Evolutionary conservation across 2,329 filamentous ascomycete species (phyloP), one percentile per base, ranked within the genome.

Genomic region (Arthrobotrys sinensis): DNA sequence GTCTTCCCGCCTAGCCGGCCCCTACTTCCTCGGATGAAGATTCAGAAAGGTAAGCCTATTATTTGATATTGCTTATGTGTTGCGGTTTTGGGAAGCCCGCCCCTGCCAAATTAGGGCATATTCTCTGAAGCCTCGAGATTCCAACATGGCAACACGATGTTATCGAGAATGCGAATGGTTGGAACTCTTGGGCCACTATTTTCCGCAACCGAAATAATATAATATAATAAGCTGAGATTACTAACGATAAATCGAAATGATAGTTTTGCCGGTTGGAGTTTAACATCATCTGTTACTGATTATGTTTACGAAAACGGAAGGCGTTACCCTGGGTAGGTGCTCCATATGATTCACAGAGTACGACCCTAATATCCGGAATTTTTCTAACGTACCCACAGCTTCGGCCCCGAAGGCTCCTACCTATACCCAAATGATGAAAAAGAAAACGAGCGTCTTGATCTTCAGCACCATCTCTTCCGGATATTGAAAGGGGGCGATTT

Each of bases 301-400:
- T 87, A 86, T 79, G 83, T 84, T 40, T 87, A 85, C 79, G 85
- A 88, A 77, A 85, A 87, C 65, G 86, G 86, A 2, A 84, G 87
- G 0, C 83, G 86, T 6, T 88, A 88, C 62, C 86, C 66, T 34
- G 73, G 73, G 73, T 72, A 38, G 45, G 63, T 48, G 14, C 19
- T 76, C 45, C 28, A n/a, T 6, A 24, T 34, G 7, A 60, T 52
- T 11, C 46, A 21, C 10, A 32, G 21, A 19, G 28, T 53, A 62
- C 36, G 38, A 53, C 14, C 12, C 24, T 10, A 53, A 53, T 34
- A 32, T 11, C 38, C 21, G 64, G 40, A 43, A 78, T 63, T 8
- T 21, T 24, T 21, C 28, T 50, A 34, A 28, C 16, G 1, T 32
- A 28, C 21, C 16, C 38, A 53, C 48, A 77, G 73, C 34, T 77